Evolutionary conservation across 2,329 filamentous ascomycete species (phyloP).

Genomic region (Colletotrichum echinochloae): DNA sequence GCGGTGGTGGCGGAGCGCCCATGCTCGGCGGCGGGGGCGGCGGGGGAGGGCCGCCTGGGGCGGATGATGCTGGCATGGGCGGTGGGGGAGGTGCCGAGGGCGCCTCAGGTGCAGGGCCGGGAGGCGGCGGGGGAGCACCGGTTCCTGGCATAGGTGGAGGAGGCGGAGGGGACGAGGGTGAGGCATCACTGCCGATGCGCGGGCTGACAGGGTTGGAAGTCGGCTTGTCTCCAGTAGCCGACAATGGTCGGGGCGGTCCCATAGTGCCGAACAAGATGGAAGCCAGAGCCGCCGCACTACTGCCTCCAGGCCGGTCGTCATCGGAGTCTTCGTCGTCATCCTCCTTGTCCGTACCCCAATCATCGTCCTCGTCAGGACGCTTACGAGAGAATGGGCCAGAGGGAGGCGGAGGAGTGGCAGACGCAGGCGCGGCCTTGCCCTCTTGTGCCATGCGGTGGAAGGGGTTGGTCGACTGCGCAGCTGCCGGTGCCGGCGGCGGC

Average conservation of each 20-base stretch:
- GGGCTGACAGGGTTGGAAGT: slow-evolving; percentile 55
- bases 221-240: slow-evolving; percentile 80
- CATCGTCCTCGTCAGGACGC: slow-evolving; percentile 72
- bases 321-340: slow-evolving; percentile 72
- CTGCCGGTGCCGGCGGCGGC: slow-evolving; percentile 52
- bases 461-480: slow-evolving; percentile 82
- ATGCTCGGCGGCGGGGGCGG: slow-evolving; percentile 57
- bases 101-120: slow-evolving; percentile 43
- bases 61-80: slow-evolving; percentile 47
- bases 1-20: slow-evolving; percentile 55
- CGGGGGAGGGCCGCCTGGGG: slow-evolving; percentile 49
- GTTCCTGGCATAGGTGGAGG: slow-evolving; percentile 43
- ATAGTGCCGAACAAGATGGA: slow-evolving; percentile 97
- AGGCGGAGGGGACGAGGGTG: slow-evolving; percentile 50
- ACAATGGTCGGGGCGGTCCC: slow-evolving; percentile 90
- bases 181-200: slow-evolving; percentile 53
- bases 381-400: slow-evolving; percentile 66
- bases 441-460: slow-evolving; percentile 89
- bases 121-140: slow-evolving; percentile 49
- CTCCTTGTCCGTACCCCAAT: slow-evolving; percentile 82
- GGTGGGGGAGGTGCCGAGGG: slow-evolving; percentile 49
- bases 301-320: slow-evolving; percentile 81
- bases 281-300: slow-evolving; percentile 89
- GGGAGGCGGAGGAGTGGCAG: slow-evolving; percentile 54
- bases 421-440: slow-evolving; percentile 55